Evolutionary conservation across 1,284 basidiomycete species (phyloP).

Genomic region (Gymnopus androsaceus): DNA sequence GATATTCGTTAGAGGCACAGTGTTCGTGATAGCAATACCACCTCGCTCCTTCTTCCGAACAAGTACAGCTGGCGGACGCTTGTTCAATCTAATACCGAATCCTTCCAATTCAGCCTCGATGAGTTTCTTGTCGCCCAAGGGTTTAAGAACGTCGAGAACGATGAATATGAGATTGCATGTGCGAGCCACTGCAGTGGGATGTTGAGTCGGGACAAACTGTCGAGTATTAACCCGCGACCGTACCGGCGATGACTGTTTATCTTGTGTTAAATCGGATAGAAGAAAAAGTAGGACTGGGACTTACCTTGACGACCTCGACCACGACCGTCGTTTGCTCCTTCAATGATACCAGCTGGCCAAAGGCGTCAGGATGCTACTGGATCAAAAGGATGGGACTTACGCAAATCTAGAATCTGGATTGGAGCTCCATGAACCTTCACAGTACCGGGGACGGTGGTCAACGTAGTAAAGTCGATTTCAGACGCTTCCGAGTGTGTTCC

Average conservation of each 20-base stretch:
- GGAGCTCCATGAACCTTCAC: constrained; percentile 93
- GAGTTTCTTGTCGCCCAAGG: constrained; percentile 90
- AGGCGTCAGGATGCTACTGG: constrained; percentile 14
- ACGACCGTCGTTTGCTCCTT: constrained; percentile 97
- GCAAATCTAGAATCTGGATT: constrained; percentile 85
- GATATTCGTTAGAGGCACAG: constrained; percentile 95
- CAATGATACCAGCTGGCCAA: constrained; percentile 88
- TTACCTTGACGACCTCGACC: constrained; percentile 94
- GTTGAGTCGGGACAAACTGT: constrained; percentile 16
- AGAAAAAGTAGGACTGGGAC: not conserved
- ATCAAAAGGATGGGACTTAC: constrained; percentile 44
- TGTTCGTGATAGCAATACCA: constrained; percentile 91
- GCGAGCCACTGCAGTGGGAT: constrained; percentile 71
- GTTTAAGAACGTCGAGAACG: constrained; percentile 96
- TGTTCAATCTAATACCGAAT: constrained; percentile 96
- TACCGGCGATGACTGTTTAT: constrained; percentile 77
- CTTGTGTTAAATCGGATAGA: constrained; percentile 11
- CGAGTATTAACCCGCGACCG: constrained; percentile 27
- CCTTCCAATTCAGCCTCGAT: constrained; percentile 94
- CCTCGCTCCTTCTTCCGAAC: constrained; percentile 95
- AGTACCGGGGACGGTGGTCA: constrained; percentile 94
- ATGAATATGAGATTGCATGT: constrained; percentile 99
- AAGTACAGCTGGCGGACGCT: constrained; percentile 87
- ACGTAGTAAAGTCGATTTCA: constrained; percentile 96
- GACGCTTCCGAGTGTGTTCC: constrained; percentile 98